Percentiles rank a stretch among this genome's conserved stretches.
These are phyloP conservation scores for Harringtonia aguacate DNA, from an alignment of 2,329 filamentous ascomycete species.

Conservation along the genomic window DNA sequence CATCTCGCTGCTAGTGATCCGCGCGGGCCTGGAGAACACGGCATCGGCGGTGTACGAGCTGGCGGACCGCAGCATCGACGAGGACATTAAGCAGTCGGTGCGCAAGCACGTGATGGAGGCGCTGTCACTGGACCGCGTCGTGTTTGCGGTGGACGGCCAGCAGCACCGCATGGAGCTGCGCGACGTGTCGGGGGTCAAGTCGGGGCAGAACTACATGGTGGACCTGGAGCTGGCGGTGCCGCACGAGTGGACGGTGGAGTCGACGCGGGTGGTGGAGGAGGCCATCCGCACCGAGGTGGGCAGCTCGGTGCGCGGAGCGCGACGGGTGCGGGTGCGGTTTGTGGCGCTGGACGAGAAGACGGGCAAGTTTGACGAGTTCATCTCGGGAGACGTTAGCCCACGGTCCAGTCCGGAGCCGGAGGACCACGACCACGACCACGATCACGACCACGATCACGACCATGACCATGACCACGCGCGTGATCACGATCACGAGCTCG, in stretches of 20 bases:
- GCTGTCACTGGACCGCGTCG: constrained; percentile 22
- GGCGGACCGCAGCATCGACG: constrained; percentile 80
- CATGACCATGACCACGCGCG: constrained; percentile 23
- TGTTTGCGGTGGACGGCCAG: constrained; percentile 36
- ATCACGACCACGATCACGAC: constrained; percentile 29
- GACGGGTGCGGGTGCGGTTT: constrained; percentile 76
- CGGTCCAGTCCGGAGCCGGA: constrained; percentile 51
- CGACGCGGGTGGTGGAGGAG: constrained; percentile 61
- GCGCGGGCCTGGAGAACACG: constrained; percentile 81
- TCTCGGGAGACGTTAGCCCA: constrained; percentile 50
- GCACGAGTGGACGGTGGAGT: constrained; percentile 61
- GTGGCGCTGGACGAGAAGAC: constrained; percentile 53
- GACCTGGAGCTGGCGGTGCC: constrained; percentile 82
- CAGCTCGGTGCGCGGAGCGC: constrained; percentile 69
- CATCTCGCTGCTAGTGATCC: constrained; percentile 88
- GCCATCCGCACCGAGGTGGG: constrained; percentile 63
- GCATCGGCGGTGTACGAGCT: constrained; percentile 73
- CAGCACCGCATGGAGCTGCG: constrained; percentile 57
- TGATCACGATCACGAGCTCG: constrained; percentile 5
- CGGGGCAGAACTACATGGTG: constrained; percentile 90
- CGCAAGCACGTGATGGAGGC: constrained; percentile 52
- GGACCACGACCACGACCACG: constrained; percentile 28
- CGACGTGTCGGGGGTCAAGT: constrained; percentile 82
- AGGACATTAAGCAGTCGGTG: constrained; percentile 67
- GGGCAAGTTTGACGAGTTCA: constrained; percentile 65